Base-by-base conservation (phyloP, 768 basidiomycete genomes). In the Boletales sp. region DNA sequence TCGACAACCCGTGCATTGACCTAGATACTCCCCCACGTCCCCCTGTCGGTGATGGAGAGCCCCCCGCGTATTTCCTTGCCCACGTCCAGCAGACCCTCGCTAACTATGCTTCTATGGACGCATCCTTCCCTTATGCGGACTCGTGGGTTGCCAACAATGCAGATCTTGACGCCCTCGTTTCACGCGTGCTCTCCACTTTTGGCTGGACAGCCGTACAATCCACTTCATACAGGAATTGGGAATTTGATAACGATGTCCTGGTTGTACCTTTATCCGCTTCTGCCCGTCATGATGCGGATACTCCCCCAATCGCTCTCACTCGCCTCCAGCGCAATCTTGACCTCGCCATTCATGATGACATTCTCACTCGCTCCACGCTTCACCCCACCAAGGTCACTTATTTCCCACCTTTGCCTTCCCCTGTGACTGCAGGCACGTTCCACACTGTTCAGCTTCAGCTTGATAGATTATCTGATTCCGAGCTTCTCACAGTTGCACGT, bases 11-110 rank as follows among this genome's bases (percentile, higher is more conserved):
- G 9, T 62, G 61, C 43, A 32, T 48, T 19, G 51, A 57, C 25
- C 51, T 37, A 14, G 50, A 54, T 55, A 62, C 46, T 54, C 59
- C 52, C 54, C 63, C 56, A 54, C 71, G 49, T 70, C 74, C 64
- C 56, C 65, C 53, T 31, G 49, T 65, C 41, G 54, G 58, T 28
- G 68, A 68, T 19, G 59, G 45, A 25, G 63, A 69, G 45, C 66
- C 67, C 2, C 66, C 68, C 8, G 58, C 57, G 11, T 70, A 68
- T 51, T 66, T 70, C 46, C 52, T 60, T 28, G 40, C 48, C 34
- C 70, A 76, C 57, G 67, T 75, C 34, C 65, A 69, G 39, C 71
- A 74, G 39, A 78, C 76, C 70, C 72, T 82, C 30, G 74, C 78
- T 57, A 53, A 57, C 14, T 72, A 79, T 55, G 72, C 79, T 35